Conservation (phyloP, 1,284 basidiomycete species). For the Trichosporon sp. region DNA sequence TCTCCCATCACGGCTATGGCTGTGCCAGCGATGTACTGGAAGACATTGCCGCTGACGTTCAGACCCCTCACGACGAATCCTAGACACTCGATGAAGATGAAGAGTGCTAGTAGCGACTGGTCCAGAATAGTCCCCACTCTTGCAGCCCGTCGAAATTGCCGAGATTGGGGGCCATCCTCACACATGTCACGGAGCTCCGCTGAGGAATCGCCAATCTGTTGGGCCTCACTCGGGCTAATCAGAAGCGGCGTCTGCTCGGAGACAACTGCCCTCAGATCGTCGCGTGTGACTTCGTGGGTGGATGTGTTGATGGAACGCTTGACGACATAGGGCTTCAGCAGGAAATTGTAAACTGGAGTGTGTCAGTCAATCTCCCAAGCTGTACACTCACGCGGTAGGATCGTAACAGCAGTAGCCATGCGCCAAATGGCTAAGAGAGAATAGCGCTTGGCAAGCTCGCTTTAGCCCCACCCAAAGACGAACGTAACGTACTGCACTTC, state of each 20-base stretch:
- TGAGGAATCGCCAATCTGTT: not conserved
- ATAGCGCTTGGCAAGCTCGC: not conserved
- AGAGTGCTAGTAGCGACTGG: not conserved
- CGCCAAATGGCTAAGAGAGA: not conserved
- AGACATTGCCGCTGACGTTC: not conserved
- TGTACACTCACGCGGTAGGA: not conserved
- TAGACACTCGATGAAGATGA: not conserved
- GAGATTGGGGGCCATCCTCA: not conserved
- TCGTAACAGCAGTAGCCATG: not conserved
- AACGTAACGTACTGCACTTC: conserved; percentile 2
- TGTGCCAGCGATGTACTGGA: not conserved
- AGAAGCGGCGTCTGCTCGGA: not conserved
- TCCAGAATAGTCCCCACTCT: not conserved
- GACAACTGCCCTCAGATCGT: not conserved
- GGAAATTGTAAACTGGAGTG: not conserved
- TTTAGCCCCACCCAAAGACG: conserved; percentile 2
- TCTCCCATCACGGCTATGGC: not conserved
- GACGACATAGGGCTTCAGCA: not conserved
- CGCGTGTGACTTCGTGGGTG: not conserved
- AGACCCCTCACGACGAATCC: not conserved
- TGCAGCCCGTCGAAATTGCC: not conserved
- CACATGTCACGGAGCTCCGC: not conserved
- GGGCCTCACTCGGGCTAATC: not conserved
- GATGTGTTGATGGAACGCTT: not conserved
- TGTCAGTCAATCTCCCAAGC: not conserved